A percentile compares a stretch with the other conserved stretches of the same genome.
These are phyloP conservation scores for Stentor coeruleus DNA, from an alignment of 73 alveolate genomes.

Conservation along the genomic window DNA sequence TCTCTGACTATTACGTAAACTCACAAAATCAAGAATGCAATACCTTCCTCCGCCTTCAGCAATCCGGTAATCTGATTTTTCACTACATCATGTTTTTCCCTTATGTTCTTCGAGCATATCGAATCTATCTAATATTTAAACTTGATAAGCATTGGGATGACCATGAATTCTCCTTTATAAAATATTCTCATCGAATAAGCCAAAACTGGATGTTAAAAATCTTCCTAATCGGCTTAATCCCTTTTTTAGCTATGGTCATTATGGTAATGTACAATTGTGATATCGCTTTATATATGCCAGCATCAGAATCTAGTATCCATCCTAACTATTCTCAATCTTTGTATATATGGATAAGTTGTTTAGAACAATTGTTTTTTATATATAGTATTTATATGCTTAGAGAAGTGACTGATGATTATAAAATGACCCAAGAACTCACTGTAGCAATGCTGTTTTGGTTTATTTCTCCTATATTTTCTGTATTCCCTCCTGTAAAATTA, in stretches of 20 bases:
- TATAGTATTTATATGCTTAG: background rate
- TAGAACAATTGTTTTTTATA: background rate
- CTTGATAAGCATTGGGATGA: background rate
- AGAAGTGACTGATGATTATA: background rate
- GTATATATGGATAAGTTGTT: background rate
- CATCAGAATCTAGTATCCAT: background rate
- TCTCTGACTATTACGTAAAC: too few relatives aligned
- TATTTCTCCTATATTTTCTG: background rate
- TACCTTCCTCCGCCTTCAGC: background rate
- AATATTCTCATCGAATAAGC: too few relatives aligned
- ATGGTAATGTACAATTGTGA: background rate
- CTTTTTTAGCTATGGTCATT: background rate
- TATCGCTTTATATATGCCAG: background rate
- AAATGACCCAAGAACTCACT: background rate
- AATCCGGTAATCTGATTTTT: background rate
- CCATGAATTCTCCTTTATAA: background rate
- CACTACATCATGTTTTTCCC: background rate
- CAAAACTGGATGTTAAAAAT: background rate
- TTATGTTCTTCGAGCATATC: background rate
- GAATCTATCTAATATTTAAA: background rate
- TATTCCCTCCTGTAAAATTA: background rate
- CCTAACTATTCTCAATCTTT: background rate
- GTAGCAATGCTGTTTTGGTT: background rate
- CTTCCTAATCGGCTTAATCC: background rate
- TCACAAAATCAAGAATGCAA: background rate